These are phyloP conservation scores for Stachybotrys echinatus DNA, from an alignment of 2,329 filamentous ascomycete genomes.

Conservation along the genomic window DNA sequence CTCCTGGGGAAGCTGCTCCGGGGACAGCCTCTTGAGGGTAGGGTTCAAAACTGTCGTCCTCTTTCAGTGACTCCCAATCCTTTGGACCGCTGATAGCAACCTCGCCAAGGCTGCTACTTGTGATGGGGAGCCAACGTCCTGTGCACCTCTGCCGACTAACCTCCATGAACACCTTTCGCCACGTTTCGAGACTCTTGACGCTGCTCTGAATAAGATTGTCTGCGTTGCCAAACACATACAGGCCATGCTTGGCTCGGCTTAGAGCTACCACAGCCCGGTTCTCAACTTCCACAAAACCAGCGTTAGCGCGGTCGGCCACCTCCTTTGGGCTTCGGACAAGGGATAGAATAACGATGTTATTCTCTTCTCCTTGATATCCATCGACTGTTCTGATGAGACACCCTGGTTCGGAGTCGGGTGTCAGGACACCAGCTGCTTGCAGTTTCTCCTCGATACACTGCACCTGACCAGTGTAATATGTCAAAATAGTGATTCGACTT, in stretches of 20 bases:
- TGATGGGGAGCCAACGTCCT: conserved; percentile 3
- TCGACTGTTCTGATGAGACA: conserved; percentile 75
- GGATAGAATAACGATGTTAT: conserved; percentile 75
- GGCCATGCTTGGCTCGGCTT: conserved; percentile 67
- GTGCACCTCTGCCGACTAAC: conserved; percentile 32
- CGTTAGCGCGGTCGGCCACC: conserved; percentile 29
- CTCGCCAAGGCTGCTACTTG: neutral
- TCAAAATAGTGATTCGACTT: conserved; percentile 69
- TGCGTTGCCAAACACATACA: conserved; percentile 82
- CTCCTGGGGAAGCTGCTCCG: no score
- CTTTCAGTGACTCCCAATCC: neutral
- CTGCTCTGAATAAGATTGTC: conserved; percentile 42
- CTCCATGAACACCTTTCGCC: conserved; percentile 32
- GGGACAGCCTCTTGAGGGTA: neutral
- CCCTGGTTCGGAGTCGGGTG: conserved; percentile 14
- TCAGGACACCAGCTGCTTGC: conserved; percentile 20
- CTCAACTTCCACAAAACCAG: conserved; percentile 68
- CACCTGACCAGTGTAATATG: conserved; percentile 83
- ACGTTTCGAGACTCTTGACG: conserved; percentile 31
- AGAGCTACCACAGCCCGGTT: conserved; percentile 55
- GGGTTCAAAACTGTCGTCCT: neutral
- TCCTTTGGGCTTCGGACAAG: conserved; percentile 65
- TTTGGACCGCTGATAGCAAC: neutral
- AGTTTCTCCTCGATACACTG: conserved; percentile 54
- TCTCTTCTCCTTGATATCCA: conserved; percentile 88